Base-by-base conservation (phyloP, 2,329 filamentous ascomycete genomes). In the Arthrobotrys sphaeroides region DNA sequence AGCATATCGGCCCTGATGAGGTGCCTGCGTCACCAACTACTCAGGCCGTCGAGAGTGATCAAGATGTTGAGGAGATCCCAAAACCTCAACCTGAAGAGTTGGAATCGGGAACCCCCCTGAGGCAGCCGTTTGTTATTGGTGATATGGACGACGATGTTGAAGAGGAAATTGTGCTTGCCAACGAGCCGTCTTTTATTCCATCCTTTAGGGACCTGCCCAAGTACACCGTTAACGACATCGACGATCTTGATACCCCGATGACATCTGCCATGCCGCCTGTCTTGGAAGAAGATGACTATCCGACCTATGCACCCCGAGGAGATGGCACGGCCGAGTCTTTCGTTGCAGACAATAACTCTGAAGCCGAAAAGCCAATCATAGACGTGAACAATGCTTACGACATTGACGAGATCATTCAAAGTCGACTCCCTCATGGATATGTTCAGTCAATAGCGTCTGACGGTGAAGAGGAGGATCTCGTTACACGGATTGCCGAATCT, bases 71-170 rank as follows among this genome's bases (percentile, higher is more conserved):
- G 24, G 64, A 69, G 12, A 59, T 59, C 12, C 4, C 45, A 13
- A 12, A 1, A 6, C 10, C 22, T 1, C 24, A 47, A 13, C 1
- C 45, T 22, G 42, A 45, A 12, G 10, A 26, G 7, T 10, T 20
- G 31, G 33, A 28, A 9, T 9, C 20, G n/a, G n/a, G n/a, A n/a
- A n/a, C n/a, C n/a, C n/a, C n/a, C n/a, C n/a, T n/a, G 6, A 31
- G 26, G 6, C n/a, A 2, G 2, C 57, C 64, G 2, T 16, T 64
- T 4, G 33, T 68, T 13, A 38, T 57, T 42, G 64, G 70, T 7
- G 64, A 60, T 22, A 62, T 60, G 47, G 72, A 75, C 26, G 22
- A 64, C 36, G 64, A 75, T 38, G 64, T 69, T 24, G 72, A 75
- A 38, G 64, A 75, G 22, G 64, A 75, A 26, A 68, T 75, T 28